Conservation (phyloP, 2,329 filamentous ascomycete species). For the Remersonia thermophila region DNA sequence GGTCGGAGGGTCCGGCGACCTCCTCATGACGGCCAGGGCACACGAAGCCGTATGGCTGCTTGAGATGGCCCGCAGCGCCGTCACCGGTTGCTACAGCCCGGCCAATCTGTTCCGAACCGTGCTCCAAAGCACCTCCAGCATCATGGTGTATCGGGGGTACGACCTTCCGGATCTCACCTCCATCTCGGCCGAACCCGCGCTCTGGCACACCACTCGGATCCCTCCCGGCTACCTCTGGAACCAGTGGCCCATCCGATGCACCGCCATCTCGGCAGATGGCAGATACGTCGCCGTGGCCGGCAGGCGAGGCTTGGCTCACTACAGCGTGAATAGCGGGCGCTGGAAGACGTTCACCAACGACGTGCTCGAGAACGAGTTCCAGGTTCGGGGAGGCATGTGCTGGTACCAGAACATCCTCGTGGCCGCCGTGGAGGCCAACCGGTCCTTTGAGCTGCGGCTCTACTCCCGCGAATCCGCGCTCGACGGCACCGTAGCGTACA, state of each 20-base stretch:
- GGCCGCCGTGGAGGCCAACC: conserved; percentile 77
- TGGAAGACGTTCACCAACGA: conserved; percentile 90
- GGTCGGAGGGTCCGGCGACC: conserved; percentile 77
- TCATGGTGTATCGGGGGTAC: conserved; percentile 90
- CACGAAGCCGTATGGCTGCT: conserved; percentile 75
- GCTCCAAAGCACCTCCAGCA: conserved; percentile 73
- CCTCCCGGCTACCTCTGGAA: conserved; percentile 74
- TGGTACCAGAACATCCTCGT: conserved; percentile 96
- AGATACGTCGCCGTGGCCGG: conserved; percentile 96
- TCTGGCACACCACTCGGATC: conserved; percentile 91
- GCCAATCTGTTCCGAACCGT: conserved; percentile 84
- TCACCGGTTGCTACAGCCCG: conserved; percentile 81
- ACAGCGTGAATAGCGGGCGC: conserved; percentile 83
- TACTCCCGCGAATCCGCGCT: conserved; percentile 80
- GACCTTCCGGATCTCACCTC: conserved; percentile 82
- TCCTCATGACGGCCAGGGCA: conserved; percentile 58
- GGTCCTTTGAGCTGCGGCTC: conserved; percentile 74
- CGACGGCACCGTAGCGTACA: conserved; percentile 61
- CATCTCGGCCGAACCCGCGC: conserved; percentile 78
- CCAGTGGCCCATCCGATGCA: conserved; percentile 85
- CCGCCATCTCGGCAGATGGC: conserved; percentile 81
- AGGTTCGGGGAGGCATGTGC: conserved; percentile 91
- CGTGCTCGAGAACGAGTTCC: conserved; percentile 75
- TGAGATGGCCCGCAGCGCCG: conserved; percentile 89
- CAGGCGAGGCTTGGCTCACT: conserved; percentile 80